A percentile compares a stretch with the other conserved stretches of the same genome.
Evolutionary conservation across 768 basidiomycete genomes (phyloP).

Genomic region (Gloeostereum incarnatum): DNA sequence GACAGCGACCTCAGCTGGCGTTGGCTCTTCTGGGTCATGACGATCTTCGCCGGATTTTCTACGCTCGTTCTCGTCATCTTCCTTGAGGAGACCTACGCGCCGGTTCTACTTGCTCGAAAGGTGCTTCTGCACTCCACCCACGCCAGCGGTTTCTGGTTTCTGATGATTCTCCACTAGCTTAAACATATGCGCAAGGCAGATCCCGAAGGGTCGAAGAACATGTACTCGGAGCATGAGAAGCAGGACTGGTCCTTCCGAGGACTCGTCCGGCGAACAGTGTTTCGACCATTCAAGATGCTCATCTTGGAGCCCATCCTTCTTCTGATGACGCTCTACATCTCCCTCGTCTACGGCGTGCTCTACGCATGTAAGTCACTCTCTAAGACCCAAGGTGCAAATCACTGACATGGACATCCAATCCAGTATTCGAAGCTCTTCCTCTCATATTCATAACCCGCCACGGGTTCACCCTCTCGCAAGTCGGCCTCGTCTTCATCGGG

Average conservation of each 20-base stretch:
- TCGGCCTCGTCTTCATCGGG: constrained; percentile 29
- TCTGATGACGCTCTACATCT: constrained; percentile 32
- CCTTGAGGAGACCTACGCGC: constrained; percentile 62
- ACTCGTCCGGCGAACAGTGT: constrained; percentile 22
- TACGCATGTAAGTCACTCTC: constrained; percentile 40
- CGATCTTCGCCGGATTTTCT: constrained; percentile 49
- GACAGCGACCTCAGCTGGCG: constrained; percentile 43
- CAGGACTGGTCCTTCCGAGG: constrained; percentile 18
- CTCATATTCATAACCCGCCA: constrained; percentile 23
- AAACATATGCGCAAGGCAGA: constrained; percentile 26
- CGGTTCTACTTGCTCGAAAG: constrained; percentile 42
- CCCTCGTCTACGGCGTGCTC: constrained; percentile 39
- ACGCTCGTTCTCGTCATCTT: constrained; percentile 31
- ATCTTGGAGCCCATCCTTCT: constrained; percentile 42
- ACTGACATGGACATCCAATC: not conserved
- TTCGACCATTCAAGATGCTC: constrained; percentile 41
- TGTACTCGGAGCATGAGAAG: constrained; percentile 23
- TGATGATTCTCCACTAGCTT: constrained; percentile 17
- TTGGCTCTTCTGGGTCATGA: constrained; percentile 66
- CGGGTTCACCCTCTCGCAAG: constrained; percentile 23
- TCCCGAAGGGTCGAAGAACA: constrained; percentile 14
- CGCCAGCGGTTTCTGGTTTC: constrained; percentile 11
- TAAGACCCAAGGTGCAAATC: not conserved
- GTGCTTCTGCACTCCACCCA: constrained; percentile 9
- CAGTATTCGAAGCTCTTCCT: constrained; percentile 27